Conservation (phyloP, 1,284 basidiomycete genomes). For the Cutaneotrichosporon spelunceum region DNA sequence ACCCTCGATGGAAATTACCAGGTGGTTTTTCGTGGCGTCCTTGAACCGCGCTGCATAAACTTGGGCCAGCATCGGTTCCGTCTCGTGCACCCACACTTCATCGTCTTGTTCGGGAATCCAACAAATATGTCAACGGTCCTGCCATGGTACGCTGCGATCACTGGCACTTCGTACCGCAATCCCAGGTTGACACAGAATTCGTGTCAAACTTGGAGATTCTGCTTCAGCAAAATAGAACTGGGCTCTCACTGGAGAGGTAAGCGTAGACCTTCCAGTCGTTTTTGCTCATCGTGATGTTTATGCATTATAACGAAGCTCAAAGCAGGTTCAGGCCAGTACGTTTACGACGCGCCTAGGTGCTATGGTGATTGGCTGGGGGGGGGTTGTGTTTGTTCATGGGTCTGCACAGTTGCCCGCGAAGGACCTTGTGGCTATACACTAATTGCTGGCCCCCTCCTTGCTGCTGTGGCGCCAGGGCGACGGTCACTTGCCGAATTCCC, state of each 20-base stretch:
- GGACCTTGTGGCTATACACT: too few relatives aligned
- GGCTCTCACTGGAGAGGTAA: not conserved
- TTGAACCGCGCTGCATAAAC: not conserved
- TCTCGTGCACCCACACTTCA: not conserved
- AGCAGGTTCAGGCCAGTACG: too few relatives aligned
- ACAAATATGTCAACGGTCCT: not conserved
- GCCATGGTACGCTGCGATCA: not conserved
- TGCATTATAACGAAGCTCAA: too few relatives aligned
- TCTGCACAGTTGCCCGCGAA: too few relatives aligned
- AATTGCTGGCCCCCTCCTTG: too few relatives aligned
- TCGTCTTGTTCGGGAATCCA: not conserved
- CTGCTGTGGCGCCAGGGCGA: too few relatives aligned
- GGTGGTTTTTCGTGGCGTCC: not conserved
- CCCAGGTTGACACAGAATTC: not conserved
- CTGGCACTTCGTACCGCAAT: not conserved
- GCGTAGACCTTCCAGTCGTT: not conserved
- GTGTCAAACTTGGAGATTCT: not conserved
- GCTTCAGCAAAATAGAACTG: not conserved
- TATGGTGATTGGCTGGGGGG: too few relatives aligned
- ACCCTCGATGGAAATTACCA: not conserved
- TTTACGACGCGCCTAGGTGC: too few relatives aligned
- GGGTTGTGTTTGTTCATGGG: too few relatives aligned
- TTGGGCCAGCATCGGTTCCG: not conserved
- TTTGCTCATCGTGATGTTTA: not conserved
- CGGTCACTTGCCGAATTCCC: too few relatives aligned